Conservation (phyloP, 2,329 filamentous ascomycete species). For the Hypoxylon sp. region DNA sequence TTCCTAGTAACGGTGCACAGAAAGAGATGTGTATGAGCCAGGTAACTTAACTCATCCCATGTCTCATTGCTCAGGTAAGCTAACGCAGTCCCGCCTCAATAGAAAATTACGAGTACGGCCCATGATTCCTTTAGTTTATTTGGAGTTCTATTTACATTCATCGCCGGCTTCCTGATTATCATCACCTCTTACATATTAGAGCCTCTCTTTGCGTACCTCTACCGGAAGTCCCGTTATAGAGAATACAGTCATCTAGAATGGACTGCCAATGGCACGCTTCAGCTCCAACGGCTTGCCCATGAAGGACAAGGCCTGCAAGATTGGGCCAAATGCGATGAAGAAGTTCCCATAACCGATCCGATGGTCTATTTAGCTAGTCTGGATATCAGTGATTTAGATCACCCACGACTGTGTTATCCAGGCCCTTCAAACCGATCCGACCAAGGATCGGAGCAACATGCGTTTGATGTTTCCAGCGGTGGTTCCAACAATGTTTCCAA, state of each 20-base stretch:
- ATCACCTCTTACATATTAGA: conserved; percentile 15
- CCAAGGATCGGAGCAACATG: no score
- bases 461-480: no score
- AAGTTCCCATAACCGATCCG: conserved; percentile 5
- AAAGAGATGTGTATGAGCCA: conserved; percentile 21
- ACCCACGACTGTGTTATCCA: not conserved
- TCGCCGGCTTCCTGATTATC: conserved; percentile 18
- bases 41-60: conserved; percentile 14
- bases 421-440: not conserved
- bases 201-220: conserved; percentile 11
- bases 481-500: no score
- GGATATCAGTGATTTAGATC: not conserved
- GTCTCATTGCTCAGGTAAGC: conserved; percentile 1
- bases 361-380: not conserved
- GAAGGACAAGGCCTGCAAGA: not conserved
- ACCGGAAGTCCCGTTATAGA: conserved; percentile 1
- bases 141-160: conserved; percentile 21
- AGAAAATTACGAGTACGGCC: conserved; percentile 30
- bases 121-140: conserved; percentile 30
- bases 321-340: conserved; percentile 8
- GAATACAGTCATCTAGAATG: conserved; percentile 24
- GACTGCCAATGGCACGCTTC: conserved; percentile 19
- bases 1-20: conserved; percentile 13
- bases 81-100: not conserved
- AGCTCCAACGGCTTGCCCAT: conserved; percentile 23